Evolutionary conservation across 495 filamentous ascomycete species (phyloP).

Genomic region (Penicillium bovifimosum): DNA sequence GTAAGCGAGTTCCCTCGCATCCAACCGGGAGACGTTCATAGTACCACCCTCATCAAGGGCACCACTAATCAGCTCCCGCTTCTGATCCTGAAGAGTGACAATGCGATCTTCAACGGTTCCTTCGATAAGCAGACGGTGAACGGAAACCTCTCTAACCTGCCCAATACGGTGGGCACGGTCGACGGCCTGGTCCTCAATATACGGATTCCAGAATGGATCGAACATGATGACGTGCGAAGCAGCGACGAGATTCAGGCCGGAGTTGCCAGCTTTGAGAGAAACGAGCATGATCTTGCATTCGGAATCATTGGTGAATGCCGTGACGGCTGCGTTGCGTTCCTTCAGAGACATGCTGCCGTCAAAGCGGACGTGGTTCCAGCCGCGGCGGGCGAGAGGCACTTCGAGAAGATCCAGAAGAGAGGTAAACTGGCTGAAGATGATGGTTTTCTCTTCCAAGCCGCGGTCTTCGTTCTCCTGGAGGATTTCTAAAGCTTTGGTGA

Average conservation of each 20-base stretch:
- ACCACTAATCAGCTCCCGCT: constrained; percentile 68
- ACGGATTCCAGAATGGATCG: constrained; percentile 97
- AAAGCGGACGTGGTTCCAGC: constrained; percentile 68
- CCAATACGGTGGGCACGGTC: constrained; percentile 92
- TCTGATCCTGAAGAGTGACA: constrained; percentile 75
- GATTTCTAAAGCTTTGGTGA: constrained; percentile 68
- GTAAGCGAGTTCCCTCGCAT: constrained; percentile 59
- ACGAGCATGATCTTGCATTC: constrained; percentile 75
- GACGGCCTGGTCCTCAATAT: constrained; percentile 89
- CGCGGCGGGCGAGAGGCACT: constrained; percentile 65
- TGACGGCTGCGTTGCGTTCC: constrained; percentile 65
- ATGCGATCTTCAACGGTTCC: constrained; percentile 90
- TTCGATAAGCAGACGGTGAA: constrained; percentile 74
- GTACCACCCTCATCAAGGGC: constrained; percentile 78
- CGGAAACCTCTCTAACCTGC: constrained; percentile 65
- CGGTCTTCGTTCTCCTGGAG: constrained; percentile 47
- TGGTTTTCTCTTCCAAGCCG: constrained; percentile 64
- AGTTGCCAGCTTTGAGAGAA: constrained; percentile 85
- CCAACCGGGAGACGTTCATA: constrained; percentile 57
- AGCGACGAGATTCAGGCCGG: constrained; percentile 83
- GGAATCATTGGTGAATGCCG: constrained; percentile 62
- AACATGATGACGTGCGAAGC: constrained; percentile 86
- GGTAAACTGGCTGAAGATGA: constrained; percentile 92
- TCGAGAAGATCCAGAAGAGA: constrained; percentile 88
- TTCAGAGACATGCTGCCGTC: constrained; percentile 75